Percentiles rank a stretch among this genome's conserved stretches.
phyloP scores from a whole-genome alignment of 2,329 filamentous ascomycete species.

The Colletotrichum costaricense region DNA sequence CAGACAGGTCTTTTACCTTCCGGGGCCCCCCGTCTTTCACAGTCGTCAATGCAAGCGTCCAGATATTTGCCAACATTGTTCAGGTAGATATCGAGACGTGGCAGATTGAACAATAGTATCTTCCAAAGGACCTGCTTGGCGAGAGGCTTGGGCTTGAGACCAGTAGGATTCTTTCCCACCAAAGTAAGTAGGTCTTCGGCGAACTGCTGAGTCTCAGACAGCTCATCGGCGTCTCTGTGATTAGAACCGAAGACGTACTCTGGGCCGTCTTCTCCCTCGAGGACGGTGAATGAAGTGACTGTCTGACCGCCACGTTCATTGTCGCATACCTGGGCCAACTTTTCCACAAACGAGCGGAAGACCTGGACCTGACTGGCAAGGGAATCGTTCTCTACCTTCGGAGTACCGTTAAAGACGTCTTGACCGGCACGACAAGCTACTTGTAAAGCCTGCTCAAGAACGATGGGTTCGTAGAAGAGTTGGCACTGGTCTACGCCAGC shows the following conservation, averaged over 20 bases:
- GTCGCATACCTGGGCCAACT: slow-evolving; percentile 46
- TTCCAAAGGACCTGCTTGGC: slow-evolving; percentile 3
- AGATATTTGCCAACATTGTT: neutral
- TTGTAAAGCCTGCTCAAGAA: slow-evolving; percentile 42
- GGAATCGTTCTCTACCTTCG: slow-evolving; percentile 12
- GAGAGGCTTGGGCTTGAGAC: neutral
- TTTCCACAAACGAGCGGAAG: slow-evolving; percentile 44
- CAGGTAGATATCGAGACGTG: slow-evolving; percentile 7
- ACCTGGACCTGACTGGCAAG: slow-evolving; percentile 36
- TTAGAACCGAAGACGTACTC: slow-evolving; percentile 47
- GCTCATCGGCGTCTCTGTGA: slow-evolving; percentile 8
- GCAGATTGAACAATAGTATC: slow-evolving; percentile 18
- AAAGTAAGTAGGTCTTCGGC: neutral
- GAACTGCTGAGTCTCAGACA: neutral
- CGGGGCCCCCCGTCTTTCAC: neutral
- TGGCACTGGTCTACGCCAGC: slow-evolving; percentile 11
- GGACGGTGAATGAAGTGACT: slow-evolving; percentile 43
- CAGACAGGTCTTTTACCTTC: neutral
- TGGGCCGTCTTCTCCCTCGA: slow-evolving; percentile 41
- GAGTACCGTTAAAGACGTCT: neutral
- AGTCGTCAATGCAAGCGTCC: neutral
- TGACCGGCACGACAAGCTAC: slow-evolving; percentile 22
- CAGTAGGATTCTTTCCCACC: neutral
- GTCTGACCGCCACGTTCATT: slow-evolving; percentile 42
- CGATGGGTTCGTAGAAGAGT: slow-evolving; percentile 44